Percentiles rank a stretch among this genome's conserved stretches.
These are phyloP conservation scores for Rhizophora apiculata DNA, from an alignment of 345 rosid genomes.

Conservation along the genomic window DNA sequence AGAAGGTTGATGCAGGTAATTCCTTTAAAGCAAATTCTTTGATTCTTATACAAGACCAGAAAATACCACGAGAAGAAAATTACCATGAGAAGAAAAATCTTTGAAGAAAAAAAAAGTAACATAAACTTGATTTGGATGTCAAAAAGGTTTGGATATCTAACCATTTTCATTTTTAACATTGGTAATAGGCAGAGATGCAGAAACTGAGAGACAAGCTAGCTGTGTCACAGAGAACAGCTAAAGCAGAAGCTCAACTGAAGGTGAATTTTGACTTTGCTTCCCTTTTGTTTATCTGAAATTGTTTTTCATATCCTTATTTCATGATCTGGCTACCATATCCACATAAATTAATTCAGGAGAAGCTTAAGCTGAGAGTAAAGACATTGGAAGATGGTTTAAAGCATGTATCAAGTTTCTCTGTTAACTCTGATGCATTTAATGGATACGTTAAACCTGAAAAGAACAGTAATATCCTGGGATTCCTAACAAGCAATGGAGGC, in stretches of 20 bases:
- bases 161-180: neutral
- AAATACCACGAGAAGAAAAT: too few relatives aligned
- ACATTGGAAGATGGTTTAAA: slow-evolving; percentile 76
- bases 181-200: slow-evolving; percentile 78
- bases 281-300: neutral
- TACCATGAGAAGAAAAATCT: too few relatives aligned
- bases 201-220: slow-evolving; percentile 70
- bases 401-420: slow-evolving; percentile 27
- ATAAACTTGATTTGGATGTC: too few relatives aligned
- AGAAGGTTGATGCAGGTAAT: slow-evolving; percentile 80
- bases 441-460: slow-evolving; percentile 51
- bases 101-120: too few relatives aligned
- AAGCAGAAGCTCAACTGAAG: slow-evolving; percentile 89
- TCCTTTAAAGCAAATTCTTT: neutral
- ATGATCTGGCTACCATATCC: neutral
- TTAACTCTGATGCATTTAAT: slow-evolving; percentile 18
- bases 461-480: slow-evolving; percentile 60
- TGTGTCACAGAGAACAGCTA: slow-evolving; percentile 77
- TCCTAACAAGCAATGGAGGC: slow-evolving; percentile 57
- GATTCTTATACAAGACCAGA: neutral
- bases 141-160: too few relatives aligned
- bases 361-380: slow-evolving; percentile 66
- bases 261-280: slow-evolving; percentile 28
- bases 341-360: slow-evolving; percentile 49
- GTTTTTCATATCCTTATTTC: neutral